Evolutionary conservation across 331 rosid genomes (phyloP), one percentile per base, ranked within the genome.

Genomic region (Phaseolus coccineus): DNA sequence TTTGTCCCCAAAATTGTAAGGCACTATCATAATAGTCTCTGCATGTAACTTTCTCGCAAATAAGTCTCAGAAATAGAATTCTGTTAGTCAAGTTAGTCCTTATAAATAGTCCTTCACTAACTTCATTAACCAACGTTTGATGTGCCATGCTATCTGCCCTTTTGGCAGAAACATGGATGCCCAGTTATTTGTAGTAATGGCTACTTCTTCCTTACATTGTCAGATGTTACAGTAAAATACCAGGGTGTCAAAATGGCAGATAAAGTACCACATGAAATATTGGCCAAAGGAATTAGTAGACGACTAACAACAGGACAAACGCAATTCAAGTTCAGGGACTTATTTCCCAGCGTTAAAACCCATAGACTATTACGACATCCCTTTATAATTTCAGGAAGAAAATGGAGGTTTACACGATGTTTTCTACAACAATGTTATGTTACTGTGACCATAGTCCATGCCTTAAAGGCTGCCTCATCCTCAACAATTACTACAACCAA

Each of bases 341-440:
- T 55, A 55, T 22, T 8, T 55, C 14, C 62, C 3, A 55, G 62
- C 25, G 31, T 55, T 55, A 22, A 40, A 55, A 55, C 9, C 62
- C 4, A 22, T 11, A 2, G 31, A 55, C 62, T 55, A n/a, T 19
- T 53, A 19, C 19, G 11, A 53, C 12, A 53, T 6, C 9, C 4
- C 59, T 53, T 6, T 53, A 53, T 9, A 53, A n/a, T 53, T 19
- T 19, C 24, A 6, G 24, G 59, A 53, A 27, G 8, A 7, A 52
- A 52, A 52, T 10, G 15, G 13, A 10, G 14, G 13, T 42, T 9
- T 42, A 42, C 4, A 8, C 46, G 2, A 40, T 51, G 5, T 51
- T 55, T 56, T 44, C 39, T 80, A 48, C 42, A 71, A 59, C 66
- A 53, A 57, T 48, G 63, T 37, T 55, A 48, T 47, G 64, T 40